Conservation (phyloP, 2,329 filamentous ascomycete species). For the Drechslerella coelobrocha region DNA sequence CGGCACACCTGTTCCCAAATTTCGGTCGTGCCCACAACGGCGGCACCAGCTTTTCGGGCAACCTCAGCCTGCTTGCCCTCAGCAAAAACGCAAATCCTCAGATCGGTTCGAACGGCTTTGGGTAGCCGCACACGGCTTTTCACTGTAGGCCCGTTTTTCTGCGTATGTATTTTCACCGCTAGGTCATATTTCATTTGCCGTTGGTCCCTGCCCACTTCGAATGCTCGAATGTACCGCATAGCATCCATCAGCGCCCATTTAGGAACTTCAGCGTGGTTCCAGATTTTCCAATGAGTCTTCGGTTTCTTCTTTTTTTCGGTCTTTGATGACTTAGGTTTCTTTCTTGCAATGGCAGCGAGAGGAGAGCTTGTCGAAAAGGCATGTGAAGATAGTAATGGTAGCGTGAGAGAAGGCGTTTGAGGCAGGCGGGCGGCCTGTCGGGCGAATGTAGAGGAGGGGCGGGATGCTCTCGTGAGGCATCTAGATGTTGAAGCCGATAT, state of each 20-base stretch:
- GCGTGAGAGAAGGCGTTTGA: slow-evolving; percentile 6
- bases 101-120: slow-evolving; percentile 85
- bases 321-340: slow-evolving; percentile 29
- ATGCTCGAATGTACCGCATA: slow-evolving; percentile 92
- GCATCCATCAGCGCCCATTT: slow-evolving; percentile 88
- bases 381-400: slow-evolving; percentile 11
- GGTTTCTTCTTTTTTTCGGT: slow-evolving; percentile 41
- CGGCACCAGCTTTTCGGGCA: slow-evolving; percentile 78
- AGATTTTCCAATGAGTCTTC: slow-evolving; percentile 48
- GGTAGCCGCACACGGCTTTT: slow-evolving; percentile 88
- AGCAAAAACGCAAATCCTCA: slow-evolving; percentile 87
- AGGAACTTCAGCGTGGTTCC: slow-evolving; percentile 61
- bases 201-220: slow-evolving; percentile 83
- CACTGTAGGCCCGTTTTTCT: slow-evolving; percentile 84
- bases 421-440: slow-evolving; percentile 9
- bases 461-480: slow-evolving; percentile 34
- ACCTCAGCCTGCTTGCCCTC: slow-evolving; percentile 75
- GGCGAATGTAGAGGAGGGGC: slow-evolving; percentile 8
- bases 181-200: slow-evolving; percentile 84
- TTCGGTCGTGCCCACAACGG: slow-evolving; percentile 81
- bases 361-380: slow-evolving; percentile 30
- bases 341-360: slow-evolving; percentile 14
- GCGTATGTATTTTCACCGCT: slow-evolving; percentile 79
- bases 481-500: slow-evolving; percentile 56
- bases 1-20: slow-evolving; percentile 75